These are phyloP conservation scores for Scheffersomyces lignosus DNA, from an alignment of 805 yeast species.

Conservation along the genomic window DNA sequence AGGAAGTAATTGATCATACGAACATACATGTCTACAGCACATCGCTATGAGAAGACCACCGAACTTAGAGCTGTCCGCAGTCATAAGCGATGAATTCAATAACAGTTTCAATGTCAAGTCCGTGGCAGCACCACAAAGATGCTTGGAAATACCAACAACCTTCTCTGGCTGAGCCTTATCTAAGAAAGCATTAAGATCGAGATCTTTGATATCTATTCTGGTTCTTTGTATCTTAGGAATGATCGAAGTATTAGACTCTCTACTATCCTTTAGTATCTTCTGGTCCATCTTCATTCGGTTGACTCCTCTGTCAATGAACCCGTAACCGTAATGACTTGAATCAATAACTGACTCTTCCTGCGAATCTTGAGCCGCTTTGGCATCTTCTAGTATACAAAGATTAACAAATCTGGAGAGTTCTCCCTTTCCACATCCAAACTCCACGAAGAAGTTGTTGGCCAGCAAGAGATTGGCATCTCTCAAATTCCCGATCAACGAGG, in stretches of 20 bases:
- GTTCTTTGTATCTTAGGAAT: conserved; percentile 47
- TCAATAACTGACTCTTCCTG: conserved; percentile 17
- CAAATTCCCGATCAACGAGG: conserved; percentile 73
- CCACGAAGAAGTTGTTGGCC: conserved; percentile 47
- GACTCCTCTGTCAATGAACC: conserved; percentile 74
- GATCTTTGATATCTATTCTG: conserved; percentile 79
- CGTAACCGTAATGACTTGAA: conserved; percentile 42
- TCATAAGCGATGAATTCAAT: conserved; percentile 32
- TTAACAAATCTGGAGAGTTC: conserved; percentile 71
- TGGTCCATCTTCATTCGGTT: conserved; percentile 77
- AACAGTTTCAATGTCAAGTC: conserved; percentile 77
- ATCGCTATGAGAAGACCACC: conserved; percentile 77
- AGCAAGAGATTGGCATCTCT: conserved; percentile 40
- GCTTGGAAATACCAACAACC: conserved; percentile 76
- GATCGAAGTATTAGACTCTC: conserved; percentile 14
- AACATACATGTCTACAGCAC: conserved; percentile 90
- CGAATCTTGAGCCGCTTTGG: conserved; percentile 2
- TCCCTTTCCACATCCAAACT: conserved; percentile 91
- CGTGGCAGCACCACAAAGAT: conserved; percentile 92
- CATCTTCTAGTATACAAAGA: conserved; percentile 30
- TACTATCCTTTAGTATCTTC: conserved; percentile 59
- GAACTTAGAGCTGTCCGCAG: conserved; percentile 19
- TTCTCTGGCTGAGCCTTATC: conserved; percentile 16
- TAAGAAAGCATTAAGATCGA: conserved; percentile 51
- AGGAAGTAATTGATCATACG: conserved; percentile 53